Evolutionary conservation across 257 asterid species (phyloP).

Genomic region (Solanum ahanhuiri): DNA sequence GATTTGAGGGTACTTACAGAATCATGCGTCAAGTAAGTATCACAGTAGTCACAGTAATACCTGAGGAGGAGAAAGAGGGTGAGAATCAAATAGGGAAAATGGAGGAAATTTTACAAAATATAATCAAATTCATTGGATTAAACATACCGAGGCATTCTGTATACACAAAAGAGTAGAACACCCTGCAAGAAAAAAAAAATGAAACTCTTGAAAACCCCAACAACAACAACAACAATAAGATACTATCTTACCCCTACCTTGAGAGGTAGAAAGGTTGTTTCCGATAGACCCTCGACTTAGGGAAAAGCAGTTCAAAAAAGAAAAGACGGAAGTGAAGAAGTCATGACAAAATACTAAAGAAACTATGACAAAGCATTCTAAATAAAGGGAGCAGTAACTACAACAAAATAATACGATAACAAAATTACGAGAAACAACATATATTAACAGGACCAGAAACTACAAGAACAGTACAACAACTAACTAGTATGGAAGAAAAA

Average conservation of each 20-base stretch:
- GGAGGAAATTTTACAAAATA: neutral
- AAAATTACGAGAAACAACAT: neutral
- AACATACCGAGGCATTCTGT: constrained; percentile 11
- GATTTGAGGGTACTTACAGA: constrained; percentile 3
- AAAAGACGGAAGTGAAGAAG: neutral
- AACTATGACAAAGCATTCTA: neutral
- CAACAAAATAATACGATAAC: neutral
- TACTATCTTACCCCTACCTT: neutral
- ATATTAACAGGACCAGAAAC: neutral
- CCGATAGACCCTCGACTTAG: neutral
- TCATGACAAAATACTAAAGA: neutral
- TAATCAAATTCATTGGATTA: neutral
- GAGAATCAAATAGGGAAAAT: neutral
- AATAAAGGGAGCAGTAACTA: neutral
- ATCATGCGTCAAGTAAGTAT: constrained; percentile 18
- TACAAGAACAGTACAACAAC: neutral
- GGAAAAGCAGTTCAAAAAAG: neutral
- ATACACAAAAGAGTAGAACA: neutral
- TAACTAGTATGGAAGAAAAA: neutral
- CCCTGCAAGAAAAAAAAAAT: neutral
- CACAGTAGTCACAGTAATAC: constrained; percentile 21
- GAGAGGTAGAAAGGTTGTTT: neutral
- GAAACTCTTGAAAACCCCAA: neutral
- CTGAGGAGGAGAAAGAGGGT: neutral
- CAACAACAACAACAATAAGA: neutral